Base-by-base conservation (phyloP, 495 filamentous ascomycete genomes). In the Astrocystis sublimbata region DNA sequence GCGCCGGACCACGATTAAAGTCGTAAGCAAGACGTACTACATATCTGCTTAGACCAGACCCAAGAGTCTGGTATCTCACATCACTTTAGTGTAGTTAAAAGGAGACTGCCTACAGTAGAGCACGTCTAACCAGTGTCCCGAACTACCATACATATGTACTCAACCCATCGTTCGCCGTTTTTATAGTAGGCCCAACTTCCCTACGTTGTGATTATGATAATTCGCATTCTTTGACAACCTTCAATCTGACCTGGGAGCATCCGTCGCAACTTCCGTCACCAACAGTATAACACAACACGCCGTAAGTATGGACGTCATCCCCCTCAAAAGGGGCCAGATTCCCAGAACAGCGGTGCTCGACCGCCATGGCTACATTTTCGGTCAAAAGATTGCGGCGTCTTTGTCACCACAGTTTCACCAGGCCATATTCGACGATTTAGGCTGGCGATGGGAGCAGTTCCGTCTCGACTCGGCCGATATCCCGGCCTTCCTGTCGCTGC, bases 351-450 rank as follows among this genome's bases (percentile, higher is more conserved):
- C 71, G 47, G 72, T 76, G 13, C 76, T 82, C 15, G 78, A 81
- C 46, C 69, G 72, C 4, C 76, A 84, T 62, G 75, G 75, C 63
- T 86, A 81, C 60, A 78, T 86, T 36, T 86, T 86, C 58, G 83
- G 85, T 54, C 72, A 79, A 51, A 77, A 78, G 33, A 73, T 81
- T 17, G 63, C 85, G 7, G 88, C 89, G 68, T 90, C 87, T n/a
- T 77, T 89, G 70, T 89, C 87, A 10, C 89, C 89, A 1, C 79
- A 86, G 17, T 79, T 92, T 10, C 89, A 91, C 71, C 74, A 83
- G 63, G 84, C 86, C 35, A 79, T 90, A 58, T 92, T 87, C 79
- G 71, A 76, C 36, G 67, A 74, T 4, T 73, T 89, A 8, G 76
- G 76, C 43, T 79, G 88, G 53, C 82, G 83, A 64, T 89, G 87